These are phyloP conservation scores for rapeseed (Brassica napus) DNA, from an alignment of 345 rosid genomes.

Conservation along the genomic window DNA sequence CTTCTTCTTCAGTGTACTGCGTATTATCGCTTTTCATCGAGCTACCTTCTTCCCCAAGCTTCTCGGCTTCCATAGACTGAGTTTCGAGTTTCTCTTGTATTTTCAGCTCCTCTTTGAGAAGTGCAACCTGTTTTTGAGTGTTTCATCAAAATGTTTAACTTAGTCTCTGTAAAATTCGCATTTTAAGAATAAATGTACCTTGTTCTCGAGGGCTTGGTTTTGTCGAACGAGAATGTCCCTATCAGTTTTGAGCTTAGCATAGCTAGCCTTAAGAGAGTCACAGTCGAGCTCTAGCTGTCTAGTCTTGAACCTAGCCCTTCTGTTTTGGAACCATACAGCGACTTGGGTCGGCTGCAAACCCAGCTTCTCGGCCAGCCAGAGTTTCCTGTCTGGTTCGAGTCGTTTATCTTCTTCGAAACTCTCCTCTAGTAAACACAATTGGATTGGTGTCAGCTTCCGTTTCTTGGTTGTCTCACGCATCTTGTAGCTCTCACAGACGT, in stretches of 20 bases:
- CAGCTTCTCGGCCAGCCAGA: conserved; percentile 65
- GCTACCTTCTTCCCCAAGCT: conserved; percentile 32
- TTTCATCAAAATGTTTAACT: not conserved
- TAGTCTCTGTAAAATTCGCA: not conserved
- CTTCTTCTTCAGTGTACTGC: conserved; percentile 21
- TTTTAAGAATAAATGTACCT: conserved; percentile 45
- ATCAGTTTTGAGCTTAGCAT: conserved; percentile 60
- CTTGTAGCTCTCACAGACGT: conserved; percentile 23
- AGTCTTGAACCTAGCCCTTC: conserved; percentile 71
- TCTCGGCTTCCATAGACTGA: conserved; percentile 4
- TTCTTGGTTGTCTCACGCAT: conserved; percentile 45
- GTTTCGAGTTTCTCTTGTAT: conserved; percentile 27
- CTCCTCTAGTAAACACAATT: conserved; percentile 68
- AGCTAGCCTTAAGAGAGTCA: conserved; percentile 50
- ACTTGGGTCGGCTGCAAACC: conserved; percentile 81
- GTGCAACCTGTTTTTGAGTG: conserved; percentile 46
- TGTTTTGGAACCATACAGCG: conserved; percentile 82
- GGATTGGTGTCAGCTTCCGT: conserved; percentile 59
- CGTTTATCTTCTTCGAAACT: conserved; percentile 66
- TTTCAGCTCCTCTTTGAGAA: conserved; percentile 52
- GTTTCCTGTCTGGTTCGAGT: conserved; percentile 76
- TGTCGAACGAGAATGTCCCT: conserved; percentile 52
- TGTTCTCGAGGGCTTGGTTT: conserved; percentile 48
- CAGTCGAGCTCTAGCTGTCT: conserved; percentile 69
- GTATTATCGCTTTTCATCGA: conserved; percentile 3